Conservation (phyloP, 495 filamentous ascomycete genomes). For the Penicillium verhagenii region DNA sequence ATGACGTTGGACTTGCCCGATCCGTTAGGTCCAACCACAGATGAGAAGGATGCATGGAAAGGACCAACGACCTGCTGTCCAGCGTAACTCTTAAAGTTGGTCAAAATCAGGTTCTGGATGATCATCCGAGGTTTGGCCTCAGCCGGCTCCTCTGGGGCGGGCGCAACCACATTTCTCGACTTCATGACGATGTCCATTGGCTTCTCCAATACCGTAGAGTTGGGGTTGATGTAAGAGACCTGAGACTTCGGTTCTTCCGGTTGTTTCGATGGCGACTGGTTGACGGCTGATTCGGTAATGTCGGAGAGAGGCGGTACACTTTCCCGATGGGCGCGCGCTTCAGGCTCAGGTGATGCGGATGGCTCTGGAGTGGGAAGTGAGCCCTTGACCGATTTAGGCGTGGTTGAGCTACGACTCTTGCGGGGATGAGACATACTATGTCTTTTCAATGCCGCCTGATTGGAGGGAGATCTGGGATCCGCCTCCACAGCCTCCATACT, state of each 20-base stretch:
- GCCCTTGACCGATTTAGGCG: slow-evolving; percentile 43
- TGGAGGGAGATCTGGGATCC: slow-evolving; percentile 62
- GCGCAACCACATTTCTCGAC: slow-evolving; percentile 68
- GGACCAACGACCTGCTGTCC: slow-evolving; percentile 93
- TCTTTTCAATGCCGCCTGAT: slow-evolving; percentile 61
- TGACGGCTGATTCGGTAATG: slow-evolving; percentile 70
- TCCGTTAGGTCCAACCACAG: slow-evolving; percentile 95
- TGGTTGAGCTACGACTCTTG: slow-evolving; percentile 50
- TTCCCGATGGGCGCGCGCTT: slow-evolving; percentile 47
- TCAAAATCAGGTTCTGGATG: slow-evolving; percentile 84
- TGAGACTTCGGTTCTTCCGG: slow-evolving; percentile 41
- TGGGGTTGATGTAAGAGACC: slow-evolving; percentile 67
- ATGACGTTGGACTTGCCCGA: slow-evolving; percentile 99
- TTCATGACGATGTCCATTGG: slow-evolving; percentile 95
- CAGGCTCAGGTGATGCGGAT: slow-evolving; percentile 51
- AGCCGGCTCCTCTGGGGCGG: slow-evolving; percentile 62
- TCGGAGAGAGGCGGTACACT: slow-evolving; percentile 68
- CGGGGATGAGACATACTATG: slow-evolving; percentile 63
- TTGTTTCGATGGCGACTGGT: slow-evolving; percentile 50
- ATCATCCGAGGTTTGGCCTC: slow-evolving; percentile 82
- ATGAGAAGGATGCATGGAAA: slow-evolving; percentile 97
- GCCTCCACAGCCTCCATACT: slow-evolving; percentile 44
- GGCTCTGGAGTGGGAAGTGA: slow-evolving; percentile 61
- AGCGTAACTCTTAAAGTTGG: slow-evolving; percentile 98
- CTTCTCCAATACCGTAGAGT: slow-evolving; percentile 74